Conservation (phyloP, 192 early-diverging fungal genomes). For the Podila epigama region DNA sequence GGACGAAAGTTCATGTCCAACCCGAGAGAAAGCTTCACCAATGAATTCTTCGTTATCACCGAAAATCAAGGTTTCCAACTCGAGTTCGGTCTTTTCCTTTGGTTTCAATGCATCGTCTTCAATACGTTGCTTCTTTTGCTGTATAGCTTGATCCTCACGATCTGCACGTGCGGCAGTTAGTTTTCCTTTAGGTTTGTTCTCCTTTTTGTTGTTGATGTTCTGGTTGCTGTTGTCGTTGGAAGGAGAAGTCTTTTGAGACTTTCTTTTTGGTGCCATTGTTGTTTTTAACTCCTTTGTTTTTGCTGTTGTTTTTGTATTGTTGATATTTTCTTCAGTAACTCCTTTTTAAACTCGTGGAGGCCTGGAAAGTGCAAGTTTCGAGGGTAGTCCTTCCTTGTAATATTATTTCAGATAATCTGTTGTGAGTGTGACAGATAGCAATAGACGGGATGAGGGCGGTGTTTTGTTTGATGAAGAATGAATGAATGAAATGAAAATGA, state of each 20-base stretch:
- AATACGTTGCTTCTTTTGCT: too few relatives aligned
- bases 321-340: too few relatives aligned
- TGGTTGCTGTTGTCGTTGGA: too few relatives aligned
- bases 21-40: constrained; percentile 36
- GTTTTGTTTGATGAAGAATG: not conserved
- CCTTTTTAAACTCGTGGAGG: too few relatives aligned
- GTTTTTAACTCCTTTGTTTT: too few relatives aligned
- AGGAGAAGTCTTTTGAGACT: not conserved
- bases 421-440: not conserved
- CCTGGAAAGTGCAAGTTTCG: too few relatives aligned
- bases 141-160: not conserved
- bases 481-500: not conserved
- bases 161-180: not conserved
- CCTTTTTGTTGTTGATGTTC: too few relatives aligned
- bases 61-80: constrained; percentile 81
- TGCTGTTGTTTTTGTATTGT: not conserved
- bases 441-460: not conserved
- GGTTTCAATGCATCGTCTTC: constrained; percentile 19
- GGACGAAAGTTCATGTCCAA: constrained; percentile 45
- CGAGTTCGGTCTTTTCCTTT: constrained; percentile 74
- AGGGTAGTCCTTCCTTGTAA: too few relatives aligned
- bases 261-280: not conserved
- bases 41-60: constrained; percentile 62
- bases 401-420: too few relatives aligned
- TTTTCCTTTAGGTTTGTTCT: too few relatives aligned